These are phyloP conservation scores for Colletotrichum higginsianum DNA, from an alignment of 2,329 filamentous ascomycete genomes.

Conservation along the genomic window DNA sequence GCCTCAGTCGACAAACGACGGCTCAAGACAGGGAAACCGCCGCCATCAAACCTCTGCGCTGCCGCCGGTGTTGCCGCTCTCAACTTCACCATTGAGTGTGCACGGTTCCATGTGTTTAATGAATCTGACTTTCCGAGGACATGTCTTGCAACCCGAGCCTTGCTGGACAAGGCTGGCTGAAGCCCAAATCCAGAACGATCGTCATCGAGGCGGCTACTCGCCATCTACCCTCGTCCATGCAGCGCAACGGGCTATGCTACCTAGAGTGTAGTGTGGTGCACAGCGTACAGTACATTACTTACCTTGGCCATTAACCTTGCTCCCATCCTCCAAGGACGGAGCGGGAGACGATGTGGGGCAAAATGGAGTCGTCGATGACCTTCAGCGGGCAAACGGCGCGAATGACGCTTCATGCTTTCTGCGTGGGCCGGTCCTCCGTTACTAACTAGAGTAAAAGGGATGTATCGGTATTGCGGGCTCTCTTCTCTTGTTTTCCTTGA, in stretches of 20 bases:
- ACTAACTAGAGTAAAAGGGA: neutral
- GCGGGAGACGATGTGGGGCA: conserved; percentile 23
- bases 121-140: neutral
- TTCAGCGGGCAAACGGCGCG: conserved; percentile 29
- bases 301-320: neutral
- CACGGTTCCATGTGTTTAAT: conserved; percentile 9
- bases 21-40: conserved; percentile 1
- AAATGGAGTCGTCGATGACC: conserved; percentile 32
- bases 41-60: neutral
- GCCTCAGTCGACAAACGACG: conserved; percentile 3
- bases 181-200: conserved; percentile 32
- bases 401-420: conserved; percentile 14
- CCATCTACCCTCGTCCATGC: conserved; percentile 22
- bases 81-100: neutral
- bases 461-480: too few relatives aligned
- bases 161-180: conserved; percentile 11
- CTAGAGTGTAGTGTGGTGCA: neutral
- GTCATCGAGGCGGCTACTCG: conserved; percentile 23
- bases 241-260: neutral
- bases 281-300: too few relatives aligned
- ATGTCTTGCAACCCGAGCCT: conserved; percentile 14
- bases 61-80: neutral
- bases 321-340: conserved; percentile 28
- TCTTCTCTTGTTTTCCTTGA: conserved; percentile 17
- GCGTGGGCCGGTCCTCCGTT: conserved; percentile 15